Evolutionary conservation across 371 early-diverging fungal genomes (phyloP).

Genomic region (Mortierella sp.): DNA sequence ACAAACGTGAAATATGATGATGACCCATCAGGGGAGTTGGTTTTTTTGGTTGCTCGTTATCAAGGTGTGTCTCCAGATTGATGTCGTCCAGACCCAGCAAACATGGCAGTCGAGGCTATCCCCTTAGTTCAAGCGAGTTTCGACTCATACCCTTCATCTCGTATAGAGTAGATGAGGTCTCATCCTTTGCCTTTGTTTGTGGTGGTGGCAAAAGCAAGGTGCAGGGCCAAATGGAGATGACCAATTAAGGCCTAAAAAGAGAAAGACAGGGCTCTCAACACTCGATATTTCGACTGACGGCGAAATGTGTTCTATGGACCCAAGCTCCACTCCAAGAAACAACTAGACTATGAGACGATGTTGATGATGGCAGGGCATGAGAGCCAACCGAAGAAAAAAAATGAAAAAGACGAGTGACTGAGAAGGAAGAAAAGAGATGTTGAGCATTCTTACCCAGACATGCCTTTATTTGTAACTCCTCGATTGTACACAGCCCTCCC

Average conservation of each 20-base stretch:
- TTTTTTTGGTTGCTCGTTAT: too few species aligned
- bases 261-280: background rate
- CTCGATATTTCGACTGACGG: background rate
- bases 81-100: background rate
- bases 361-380: background rate
- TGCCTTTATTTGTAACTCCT: too few species aligned
- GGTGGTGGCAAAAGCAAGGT: conserved; percentile 2
- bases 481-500: too few species aligned
- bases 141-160: too few species aligned
- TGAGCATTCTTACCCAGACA: too few species aligned
- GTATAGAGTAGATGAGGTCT: too few species aligned
- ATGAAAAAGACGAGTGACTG: background rate
- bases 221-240: conserved; percentile 11
- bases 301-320: background rate
- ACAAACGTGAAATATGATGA: too few species aligned
- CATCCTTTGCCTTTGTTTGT: background rate
- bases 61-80: too few species aligned
- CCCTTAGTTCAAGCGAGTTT: too few species aligned
- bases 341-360: background rate
- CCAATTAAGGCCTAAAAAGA: background rate
- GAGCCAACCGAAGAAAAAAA: background rate
- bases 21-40: too few species aligned
- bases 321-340: conserved; percentile 3
- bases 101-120: too few species aligned
- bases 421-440: background rate